A percentile compares a stretch with the other conserved stretches of the same genome.
phyloP scores from a whole-genome alignment of 2,329 filamentous ascomycete species.

The Acephala macrosclerotiorum region DNA sequence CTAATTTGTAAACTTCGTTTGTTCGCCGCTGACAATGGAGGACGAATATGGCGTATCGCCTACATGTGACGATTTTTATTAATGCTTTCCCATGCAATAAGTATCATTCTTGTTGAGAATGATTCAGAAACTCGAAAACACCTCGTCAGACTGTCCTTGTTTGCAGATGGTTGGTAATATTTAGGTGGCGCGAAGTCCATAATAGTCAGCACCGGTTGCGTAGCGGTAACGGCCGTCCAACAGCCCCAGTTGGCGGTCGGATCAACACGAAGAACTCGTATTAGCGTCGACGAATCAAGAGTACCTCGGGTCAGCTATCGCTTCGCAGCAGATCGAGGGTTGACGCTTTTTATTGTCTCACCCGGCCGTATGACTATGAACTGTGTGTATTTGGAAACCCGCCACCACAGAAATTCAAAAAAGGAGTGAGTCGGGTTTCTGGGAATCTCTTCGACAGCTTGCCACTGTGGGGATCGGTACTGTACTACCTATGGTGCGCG shows the following conservation, averaged over 20 bases:
- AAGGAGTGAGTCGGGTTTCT: constrained; percentile 6
- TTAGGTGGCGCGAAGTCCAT: constrained; percentile 3
- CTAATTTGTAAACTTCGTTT: background rate
- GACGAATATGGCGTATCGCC: background rate
- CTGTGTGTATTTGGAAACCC: constrained; percentile 5
- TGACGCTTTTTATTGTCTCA: constrained; percentile 13
- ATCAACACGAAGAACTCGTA: constrained; percentile 4
- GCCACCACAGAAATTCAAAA: constrained; percentile 10
- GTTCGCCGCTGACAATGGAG: constrained; percentile 8
- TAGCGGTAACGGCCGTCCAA: background rate
- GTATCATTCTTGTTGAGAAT: background rate
- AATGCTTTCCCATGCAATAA: background rate
- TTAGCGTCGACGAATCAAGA: background rate
- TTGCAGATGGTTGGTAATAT: constrained; percentile 3
- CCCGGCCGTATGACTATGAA: constrained; percentile 12
- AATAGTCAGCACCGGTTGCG: background rate
- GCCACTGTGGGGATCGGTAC: constrained; percentile 15
- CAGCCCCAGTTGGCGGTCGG: background rate
- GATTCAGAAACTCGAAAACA: background rate
- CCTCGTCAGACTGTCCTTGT: background rate
- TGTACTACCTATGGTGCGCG: constrained; percentile 6
- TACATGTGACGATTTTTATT: background rate
- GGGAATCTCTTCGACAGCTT: constrained; percentile 10
- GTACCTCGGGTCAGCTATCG: constrained; percentile 2
- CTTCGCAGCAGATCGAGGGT: constrained; percentile 1